Conservation (phyloP, 305 asterid species). For the Solanum hybrid region DNA sequence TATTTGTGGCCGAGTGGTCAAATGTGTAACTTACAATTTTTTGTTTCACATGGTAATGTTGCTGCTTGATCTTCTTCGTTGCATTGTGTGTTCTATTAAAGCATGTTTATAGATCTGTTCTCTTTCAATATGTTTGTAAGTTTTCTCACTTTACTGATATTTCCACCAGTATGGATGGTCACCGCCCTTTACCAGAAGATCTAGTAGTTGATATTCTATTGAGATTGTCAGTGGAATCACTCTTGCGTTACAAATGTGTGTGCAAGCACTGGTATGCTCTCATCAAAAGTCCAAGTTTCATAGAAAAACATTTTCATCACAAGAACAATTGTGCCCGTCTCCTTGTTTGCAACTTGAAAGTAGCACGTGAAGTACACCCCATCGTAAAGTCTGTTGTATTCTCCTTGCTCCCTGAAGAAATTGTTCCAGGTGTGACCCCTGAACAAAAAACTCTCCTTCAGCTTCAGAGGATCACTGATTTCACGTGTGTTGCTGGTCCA, state of each 20-base stretch:
- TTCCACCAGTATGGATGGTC: neutral
- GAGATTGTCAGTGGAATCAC: slow-evolving; percentile 1
- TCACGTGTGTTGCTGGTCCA: neutral
- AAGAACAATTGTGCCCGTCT: neutral
- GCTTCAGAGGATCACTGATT: neutral
- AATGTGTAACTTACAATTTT: neutral
- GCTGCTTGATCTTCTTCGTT: neutral
- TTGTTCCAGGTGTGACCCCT: neutral
- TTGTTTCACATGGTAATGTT: neutral
- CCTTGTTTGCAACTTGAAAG: neutral
- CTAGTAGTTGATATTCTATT: neutral
- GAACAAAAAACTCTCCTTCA: neutral
- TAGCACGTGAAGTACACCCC: neutral
- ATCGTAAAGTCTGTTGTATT: neutral
- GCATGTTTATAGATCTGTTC: neutral
- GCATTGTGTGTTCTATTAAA: neutral
- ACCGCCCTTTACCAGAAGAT: neutral
- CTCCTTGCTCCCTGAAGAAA: neutral
- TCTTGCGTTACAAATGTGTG: neutral
- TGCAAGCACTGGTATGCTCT: neutral
- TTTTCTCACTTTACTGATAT: neutral
- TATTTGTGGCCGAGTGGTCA: neutral
- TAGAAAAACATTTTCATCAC: neutral
- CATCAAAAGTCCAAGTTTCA: neutral
- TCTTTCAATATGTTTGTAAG: neutral